Percentiles rank a stretch among this genome's conserved stretches.
phyloP scores from a whole-genome alignment of 768 basidiomycete species.

The Dendrothele bispora region DNA sequence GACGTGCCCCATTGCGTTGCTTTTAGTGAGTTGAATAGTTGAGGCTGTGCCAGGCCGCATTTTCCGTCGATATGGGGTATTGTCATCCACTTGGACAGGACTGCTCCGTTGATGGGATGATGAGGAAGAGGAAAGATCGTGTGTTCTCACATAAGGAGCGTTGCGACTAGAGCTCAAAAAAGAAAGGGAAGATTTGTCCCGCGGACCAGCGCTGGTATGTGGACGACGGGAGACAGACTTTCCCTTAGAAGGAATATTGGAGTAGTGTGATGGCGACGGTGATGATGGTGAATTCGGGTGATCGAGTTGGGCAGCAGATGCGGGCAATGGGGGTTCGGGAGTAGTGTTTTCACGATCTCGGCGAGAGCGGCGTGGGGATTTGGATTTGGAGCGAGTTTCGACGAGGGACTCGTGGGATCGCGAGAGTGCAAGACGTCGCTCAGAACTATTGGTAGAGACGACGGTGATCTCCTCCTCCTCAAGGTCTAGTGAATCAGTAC shows the following conservation, averaged over 20 bases:
- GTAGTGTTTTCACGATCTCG: conserved; percentile 2
- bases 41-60: neutral
- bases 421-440: conserved; percentile 62
- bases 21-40: conserved; percentile 1
- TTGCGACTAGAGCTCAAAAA: conserved; percentile 15
- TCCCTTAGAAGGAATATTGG: no score
- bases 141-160: no score
- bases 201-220: conserved; percentile 74
- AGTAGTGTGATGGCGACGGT: conserved; percentile 5
- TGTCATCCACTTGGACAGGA: no score
- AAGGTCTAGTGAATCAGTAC: conserved; percentile 69
- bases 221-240: conserved; percentile 48
- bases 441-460: conserved; percentile 68
- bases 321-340: conserved; percentile 3
- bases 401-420: conserved; percentile 51
- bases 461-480: conserved; percentile 65
- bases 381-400: conserved; percentile 10
- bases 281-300: conserved; percentile 6
- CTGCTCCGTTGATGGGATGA: neutral
- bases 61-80: no score
- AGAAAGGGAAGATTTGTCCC: conserved; percentile 52
- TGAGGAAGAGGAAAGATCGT: no score
- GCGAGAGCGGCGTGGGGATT: conserved; percentile 16
- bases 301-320: neutral
- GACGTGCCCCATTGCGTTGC: conserved; percentile 1